phyloP scores from a whole-genome alignment of 2,329 filamentous ascomycete species.

The Phaeoacremonium minimum region DNA sequence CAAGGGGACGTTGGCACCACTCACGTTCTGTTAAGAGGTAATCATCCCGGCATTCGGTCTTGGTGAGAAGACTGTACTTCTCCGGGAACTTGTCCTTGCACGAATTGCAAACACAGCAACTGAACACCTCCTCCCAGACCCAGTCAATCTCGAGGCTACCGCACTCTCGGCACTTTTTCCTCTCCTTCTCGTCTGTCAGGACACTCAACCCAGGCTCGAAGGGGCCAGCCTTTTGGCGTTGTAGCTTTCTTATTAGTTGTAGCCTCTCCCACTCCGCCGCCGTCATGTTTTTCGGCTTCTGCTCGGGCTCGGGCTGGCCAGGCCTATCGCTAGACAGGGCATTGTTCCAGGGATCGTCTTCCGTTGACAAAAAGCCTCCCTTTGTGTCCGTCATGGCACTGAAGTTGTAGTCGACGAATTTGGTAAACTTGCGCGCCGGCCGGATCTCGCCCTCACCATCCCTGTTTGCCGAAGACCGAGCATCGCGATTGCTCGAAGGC shows the following conservation, averaged over 20 bases:
- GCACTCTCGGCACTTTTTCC: constrained; percentile 82
- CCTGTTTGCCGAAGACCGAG: constrained; percentile 43
- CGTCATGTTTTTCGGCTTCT: constrained; percentile 84
- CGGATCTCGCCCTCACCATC: constrained; percentile 45
- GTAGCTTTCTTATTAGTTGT: constrained; percentile 68
- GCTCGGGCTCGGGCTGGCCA: constrained; percentile 35
- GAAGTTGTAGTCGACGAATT: constrained; percentile 97
- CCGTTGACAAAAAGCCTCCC: constrained; percentile 84
- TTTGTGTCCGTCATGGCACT: constrained; percentile 98
- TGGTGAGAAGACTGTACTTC: constrained; percentile 91
- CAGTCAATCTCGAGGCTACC: constrained; percentile 83
- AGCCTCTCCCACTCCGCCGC: constrained; percentile 86
- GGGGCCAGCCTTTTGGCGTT: constrained; percentile 70
- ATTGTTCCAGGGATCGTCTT: constrained; percentile 88
- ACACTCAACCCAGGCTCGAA: constrained; percentile 88
- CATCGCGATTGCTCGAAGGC: constrained; percentile 66
- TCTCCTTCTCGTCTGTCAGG: constrained; percentile 55
- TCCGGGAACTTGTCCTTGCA: constrained; percentile 91
- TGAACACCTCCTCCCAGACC: constrained; percentile 86
- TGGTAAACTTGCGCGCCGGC: constrained; percentile 82
- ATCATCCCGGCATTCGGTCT: constrained; percentile 93
- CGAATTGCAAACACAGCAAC: constrained; percentile 66
- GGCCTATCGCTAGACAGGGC: constrained; percentile 55
- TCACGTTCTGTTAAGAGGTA: constrained; percentile 88
- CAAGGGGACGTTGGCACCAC: constrained; percentile 23